A percentile compares a stretch with the other conserved stretches of the same genome.
Evolutionary conservation across 192 early-diverging fungal species (phyloP).

Genomic region (Backusella macrospora): DNA sequence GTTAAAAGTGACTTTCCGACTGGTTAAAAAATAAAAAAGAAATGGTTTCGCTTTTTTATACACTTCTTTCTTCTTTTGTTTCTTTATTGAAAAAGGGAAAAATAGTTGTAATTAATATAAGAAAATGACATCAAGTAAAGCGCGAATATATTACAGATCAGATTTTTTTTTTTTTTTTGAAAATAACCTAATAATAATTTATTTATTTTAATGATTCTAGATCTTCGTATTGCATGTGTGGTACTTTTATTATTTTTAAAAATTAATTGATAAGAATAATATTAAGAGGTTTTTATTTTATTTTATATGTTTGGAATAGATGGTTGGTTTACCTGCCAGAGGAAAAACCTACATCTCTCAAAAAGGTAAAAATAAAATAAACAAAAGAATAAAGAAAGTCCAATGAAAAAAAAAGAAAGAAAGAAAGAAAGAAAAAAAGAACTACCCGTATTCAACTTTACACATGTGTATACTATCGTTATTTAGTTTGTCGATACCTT

Average conservation of each 20-base stretch:
- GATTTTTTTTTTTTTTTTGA: neutral
- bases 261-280: neutral
- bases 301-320: constrained; percentile 48
- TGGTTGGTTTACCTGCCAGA: constrained; percentile 89
- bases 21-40: neutral
- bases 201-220: constrained; percentile 4
- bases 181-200: neutral
- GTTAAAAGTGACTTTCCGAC: neutral
- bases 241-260: constrained; percentile 28
- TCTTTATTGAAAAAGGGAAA: neutral
- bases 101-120: neutral
- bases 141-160: too few relatives aligned
- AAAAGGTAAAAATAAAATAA: constrained; percentile 76
- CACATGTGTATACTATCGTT: neutral
- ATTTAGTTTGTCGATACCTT: constrained; percentile 85
- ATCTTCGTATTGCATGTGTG: constrained; percentile 39
- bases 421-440: neutral
- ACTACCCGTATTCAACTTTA: neutral
- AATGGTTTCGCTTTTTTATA: neutral
- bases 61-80: neutral
- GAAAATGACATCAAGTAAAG: constrained; percentile 9
- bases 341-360: constrained; percentile 97
- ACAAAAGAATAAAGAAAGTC: too few relatives aligned
- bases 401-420: neutral
- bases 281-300: neutral